A percentile compares a stretch with the other conserved stretches of the same genome.
Evolutionary conservation across 2,329 filamentous ascomycete species (phyloP).

Genomic region (Penicillium paneum): DNA sequence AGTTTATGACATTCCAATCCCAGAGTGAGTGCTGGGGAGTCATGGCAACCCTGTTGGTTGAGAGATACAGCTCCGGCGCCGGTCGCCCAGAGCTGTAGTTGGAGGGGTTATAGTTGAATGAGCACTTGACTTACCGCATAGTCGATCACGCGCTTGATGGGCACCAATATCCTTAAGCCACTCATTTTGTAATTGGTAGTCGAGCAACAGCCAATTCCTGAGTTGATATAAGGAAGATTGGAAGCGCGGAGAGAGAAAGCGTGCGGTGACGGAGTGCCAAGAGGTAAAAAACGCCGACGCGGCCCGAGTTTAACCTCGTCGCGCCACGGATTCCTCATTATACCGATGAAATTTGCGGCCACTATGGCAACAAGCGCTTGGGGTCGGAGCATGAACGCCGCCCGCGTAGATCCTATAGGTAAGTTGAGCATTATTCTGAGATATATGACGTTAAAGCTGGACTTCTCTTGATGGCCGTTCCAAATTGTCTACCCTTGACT

Average conservation of each 20-base stretch:
- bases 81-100: conserved; percentile 3
- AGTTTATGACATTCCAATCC: neutral
- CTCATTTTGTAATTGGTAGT: conserved; percentile 39
- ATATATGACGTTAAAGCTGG: neutral
- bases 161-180: conserved; percentile 69
- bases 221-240: conserved; percentile 10
- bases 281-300: conserved; percentile 30
- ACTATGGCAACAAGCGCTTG: neutral
- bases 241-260: conserved; percentile 12
- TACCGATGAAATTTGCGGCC: neutral
- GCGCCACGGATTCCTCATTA: conserved; percentile 12
- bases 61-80: conserved; percentile 3
- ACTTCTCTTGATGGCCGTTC: neutral
- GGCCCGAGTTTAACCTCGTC: conserved; percentile 31
- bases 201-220: conserved; percentile 13
- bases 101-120: neutral
- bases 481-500: neutral
- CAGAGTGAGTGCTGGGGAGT: neutral
- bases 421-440: neutral
- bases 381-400: neutral
- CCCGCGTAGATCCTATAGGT: neutral
- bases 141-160: conserved; percentile 81
- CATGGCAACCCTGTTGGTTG: neutral
- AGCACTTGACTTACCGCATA: conserved; percentile 64
- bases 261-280: conserved; percentile 34